Conservation (phyloP, 768 basidiomycete genomes). For the Pleurotus eryngii region DNA sequence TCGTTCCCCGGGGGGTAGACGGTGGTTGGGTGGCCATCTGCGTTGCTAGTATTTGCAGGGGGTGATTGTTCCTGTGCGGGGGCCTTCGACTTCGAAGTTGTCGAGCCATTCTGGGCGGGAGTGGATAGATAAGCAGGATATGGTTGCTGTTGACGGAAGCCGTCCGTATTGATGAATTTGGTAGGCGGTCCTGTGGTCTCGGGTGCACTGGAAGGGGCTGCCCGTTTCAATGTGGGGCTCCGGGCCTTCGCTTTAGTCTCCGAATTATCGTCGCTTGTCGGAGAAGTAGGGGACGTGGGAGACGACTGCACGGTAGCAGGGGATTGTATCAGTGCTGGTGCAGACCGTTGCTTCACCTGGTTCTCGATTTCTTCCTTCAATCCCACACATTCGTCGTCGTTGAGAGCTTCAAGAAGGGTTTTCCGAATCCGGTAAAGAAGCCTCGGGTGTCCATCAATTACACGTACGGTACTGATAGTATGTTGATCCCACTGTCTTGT, state of each 20-base stretch:
- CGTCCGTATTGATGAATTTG: conserved; percentile 1
- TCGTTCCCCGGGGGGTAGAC: conserved; percentile 16
- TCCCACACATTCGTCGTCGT: conserved; percentile 54
- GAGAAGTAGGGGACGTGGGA: background rate
- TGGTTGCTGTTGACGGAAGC: conserved; percentile 1
- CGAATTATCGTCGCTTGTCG: background rate
- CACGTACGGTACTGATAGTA: conserved; percentile 52
- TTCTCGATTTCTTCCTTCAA: conserved; percentile 53
- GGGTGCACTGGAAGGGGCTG: conserved; percentile 12
- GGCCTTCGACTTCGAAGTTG: background rate
- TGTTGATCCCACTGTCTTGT: conserved; percentile 70
- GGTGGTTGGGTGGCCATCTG: conserved; percentile 12
- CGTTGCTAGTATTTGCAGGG: background rate
- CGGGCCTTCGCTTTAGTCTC: background rate
- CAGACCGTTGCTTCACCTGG: conserved; percentile 18
- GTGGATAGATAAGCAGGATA: conserved; percentile 6
- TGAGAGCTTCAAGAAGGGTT: conserved; percentile 53
- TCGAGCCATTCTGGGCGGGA: conserved; percentile 1
- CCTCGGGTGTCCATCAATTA: conserved; percentile 58
- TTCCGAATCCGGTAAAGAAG: conserved; percentile 60
- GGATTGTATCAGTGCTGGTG: background rate
- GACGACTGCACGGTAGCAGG: background rate
- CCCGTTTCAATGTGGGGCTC: conserved; percentile 12
- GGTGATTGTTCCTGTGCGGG: conserved; percentile 4
- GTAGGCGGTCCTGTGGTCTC: conserved; percentile 8